Base-by-base conservation (phyloP, 106 monocot species). In the Hemerocallis citrina region DNA sequence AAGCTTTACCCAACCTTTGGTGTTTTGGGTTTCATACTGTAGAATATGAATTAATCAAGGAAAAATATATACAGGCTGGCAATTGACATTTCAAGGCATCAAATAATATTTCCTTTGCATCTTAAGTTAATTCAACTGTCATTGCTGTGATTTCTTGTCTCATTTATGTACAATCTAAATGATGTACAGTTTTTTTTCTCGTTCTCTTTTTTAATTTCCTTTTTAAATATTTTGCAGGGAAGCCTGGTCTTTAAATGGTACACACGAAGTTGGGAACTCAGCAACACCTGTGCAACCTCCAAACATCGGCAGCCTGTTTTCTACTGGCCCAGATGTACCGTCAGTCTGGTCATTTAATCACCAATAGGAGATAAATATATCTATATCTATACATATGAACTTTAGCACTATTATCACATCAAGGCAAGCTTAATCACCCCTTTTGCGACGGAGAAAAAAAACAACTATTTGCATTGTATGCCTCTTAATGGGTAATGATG, bases 321-420 rank as follows among this genome's bases (percentile, higher is more conserved):
- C 61, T 2, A 62, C 62, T 29, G 36, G 62, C 32, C 70, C 52
- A 29, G 61, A 61, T 70, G 61, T 60, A 62, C 52, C 51, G 52
- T 54, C 70, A 51, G 70, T 70, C 52, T 70, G 70, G 70, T 47
- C 61, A 17, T 70, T 31, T 30, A 52, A 61, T 47, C 50, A 52
- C 16, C 40, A 38, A 51, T 62, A 60, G 67, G 55, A 57, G 55
- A 66, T n/a, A 8, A 15, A 67, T 57, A 52, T 25, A n/a, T n/a
- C n/a, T n/a, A n/a, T n/a, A n/a, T n/a, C n/a, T n/a, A n/a, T 42
- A 68, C 9, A 57, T 57, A 68, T 25, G 31, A 68, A 33, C 63
- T 47, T 50, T 35, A 64, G 31, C 16, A 46, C 30, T n/a, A n/a
- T 38, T 38, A 11, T n/a, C n/a, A 28, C 20, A 61, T 25, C 36